Evolutionary conservation across 768 basidiomycete species (phyloP), one percentile per base, ranked within the genome.

Genomic region (Austroboletus festivus): DNA sequence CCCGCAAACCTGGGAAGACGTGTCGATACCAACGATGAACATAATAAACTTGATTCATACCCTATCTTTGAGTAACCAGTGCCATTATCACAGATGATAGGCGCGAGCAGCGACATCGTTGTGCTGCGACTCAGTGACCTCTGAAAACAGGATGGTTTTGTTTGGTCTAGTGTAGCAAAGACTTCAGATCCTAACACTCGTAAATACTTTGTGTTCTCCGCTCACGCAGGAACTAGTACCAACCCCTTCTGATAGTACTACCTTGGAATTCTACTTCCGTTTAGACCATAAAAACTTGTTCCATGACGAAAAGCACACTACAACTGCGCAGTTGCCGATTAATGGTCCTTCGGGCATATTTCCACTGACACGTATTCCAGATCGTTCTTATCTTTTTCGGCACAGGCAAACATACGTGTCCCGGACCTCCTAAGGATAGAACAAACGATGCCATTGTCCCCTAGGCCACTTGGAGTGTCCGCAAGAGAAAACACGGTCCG

Each of bases 41-140:
- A 16, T 19, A n/a, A 49, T 45, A 5, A 28, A 11, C 9, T 12
- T 1, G 20, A 23, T 19, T 37, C 85, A 38, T 67, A 93, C 93
- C 94, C 95, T 69, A 97, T 86, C 80, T 97, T 97, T 11, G 94
- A 95, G 70, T 79, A 97, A 28, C 95, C 94, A 38, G 94, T 96
- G 35, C 94, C 94, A 76, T 97, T 96, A 75, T 98, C 94, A 63
- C 93, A 94, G 58, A 97, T 94, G 65, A 98, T 92, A 50, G 94
- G 93, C 6, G 93, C 88, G 52, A 93, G 83, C 28, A 86, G 68
- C 46, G 89, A 86, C 92, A 96, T 94, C 48, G 53, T 69, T 41
- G 46, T 19, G 42, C 42, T 35, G 37, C 38, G 50, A 31, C 51
- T 23, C 47, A 15, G 31, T 10, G 47, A 53, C 50, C 46, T 49